These are phyloP conservation scores for Cicer arietinum DNA, from an alignment of 306 rosid species.

Conservation along the genomic window DNA sequence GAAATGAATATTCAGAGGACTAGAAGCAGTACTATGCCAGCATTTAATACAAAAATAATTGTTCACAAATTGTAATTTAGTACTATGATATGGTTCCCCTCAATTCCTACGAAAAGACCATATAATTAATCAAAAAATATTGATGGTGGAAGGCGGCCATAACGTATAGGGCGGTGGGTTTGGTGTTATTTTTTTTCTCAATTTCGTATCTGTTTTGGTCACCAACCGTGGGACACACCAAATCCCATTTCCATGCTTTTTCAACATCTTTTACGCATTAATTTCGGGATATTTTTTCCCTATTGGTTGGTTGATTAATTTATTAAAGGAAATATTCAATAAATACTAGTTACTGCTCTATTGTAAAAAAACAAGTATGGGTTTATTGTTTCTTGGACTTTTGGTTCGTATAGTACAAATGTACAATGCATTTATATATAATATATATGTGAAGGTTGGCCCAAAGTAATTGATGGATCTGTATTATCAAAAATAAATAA, in stretches of 20 bases:
- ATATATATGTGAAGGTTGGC: no score
- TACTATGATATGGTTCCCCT: conserved; percentile 21
- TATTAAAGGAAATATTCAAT: neutral
- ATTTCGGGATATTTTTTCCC: conserved; percentile 29
- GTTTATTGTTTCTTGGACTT: no score
- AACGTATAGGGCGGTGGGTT: conserved; percentile 36
- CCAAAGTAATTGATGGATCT: no score
- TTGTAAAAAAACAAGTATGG: neutral
- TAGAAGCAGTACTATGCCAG: neutral
- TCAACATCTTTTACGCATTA: conserved; percentile 37
- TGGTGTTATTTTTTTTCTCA: conserved; percentile 34
- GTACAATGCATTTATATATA: no score
- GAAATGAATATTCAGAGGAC: conserved; percentile 26
- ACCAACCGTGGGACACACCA: conserved; percentile 64
- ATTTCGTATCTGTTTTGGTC: conserved; percentile 54
- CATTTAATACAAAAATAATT: conserved; percentile 37
- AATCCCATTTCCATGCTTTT: conserved; percentile 24
- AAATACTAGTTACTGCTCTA: neutral
- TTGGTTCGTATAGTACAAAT: no score
- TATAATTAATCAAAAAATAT: neutral
- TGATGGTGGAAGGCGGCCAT: conserved; percentile 58
- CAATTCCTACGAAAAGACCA: conserved; percentile 27
- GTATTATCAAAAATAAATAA: no score
- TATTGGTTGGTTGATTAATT: neutral
- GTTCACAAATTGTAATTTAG: conserved; percentile 29